Evolutionary conservation across 1,284 basidiomycete species (phyloP).

Genomic region (Ustanciosporium gigantosporum): DNA sequence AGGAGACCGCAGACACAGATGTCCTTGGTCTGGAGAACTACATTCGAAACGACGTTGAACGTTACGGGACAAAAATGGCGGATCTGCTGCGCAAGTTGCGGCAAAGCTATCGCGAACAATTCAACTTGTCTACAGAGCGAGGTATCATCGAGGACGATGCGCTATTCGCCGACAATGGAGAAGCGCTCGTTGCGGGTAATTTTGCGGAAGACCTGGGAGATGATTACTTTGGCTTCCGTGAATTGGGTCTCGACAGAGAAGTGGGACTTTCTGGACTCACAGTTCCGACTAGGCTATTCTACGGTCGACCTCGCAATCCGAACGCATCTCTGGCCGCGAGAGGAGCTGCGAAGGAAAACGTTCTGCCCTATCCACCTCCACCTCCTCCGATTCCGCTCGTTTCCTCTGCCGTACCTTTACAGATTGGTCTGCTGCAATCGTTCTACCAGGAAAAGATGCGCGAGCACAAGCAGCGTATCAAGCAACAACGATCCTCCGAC

Average conservation of each 20-base stretch:
- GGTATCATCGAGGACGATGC: constrained; percentile 68
- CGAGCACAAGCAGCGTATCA: constrained; percentile 15
- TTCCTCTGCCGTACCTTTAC: constrained; percentile 70
- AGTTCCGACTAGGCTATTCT: constrained; percentile 78
- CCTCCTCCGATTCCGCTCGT: constrained; percentile 76
- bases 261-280: constrained; percentile 77
- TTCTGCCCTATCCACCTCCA: constrained; percentile 72
- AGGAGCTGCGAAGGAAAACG: constrained; percentile 5
- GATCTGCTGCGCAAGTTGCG: constrained; percentile 85
- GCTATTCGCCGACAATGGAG: constrained; percentile 79
- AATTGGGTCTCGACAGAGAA: constrained; percentile 85
- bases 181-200: constrained; percentile 75
- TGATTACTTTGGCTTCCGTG: constrained; percentile 87
- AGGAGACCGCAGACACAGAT: constrained; percentile 79
- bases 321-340: not conserved
- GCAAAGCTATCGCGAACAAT: constrained; percentile 74
- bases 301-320: constrained; percentile 65
- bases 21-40: constrained; percentile 80
- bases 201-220: constrained; percentile 87
- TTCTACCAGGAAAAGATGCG: constrained; percentile 66
- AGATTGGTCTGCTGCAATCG: constrained; percentile 80
- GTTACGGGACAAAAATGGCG: constrained; percentile 74
- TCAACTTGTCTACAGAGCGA: constrained; percentile 65
- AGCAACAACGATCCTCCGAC: constrained; percentile 2
- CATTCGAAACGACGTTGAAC: constrained; percentile 83